Conservation (phyloP, 345 rosid species). For the Eucalyptus cloeziana region DNA sequence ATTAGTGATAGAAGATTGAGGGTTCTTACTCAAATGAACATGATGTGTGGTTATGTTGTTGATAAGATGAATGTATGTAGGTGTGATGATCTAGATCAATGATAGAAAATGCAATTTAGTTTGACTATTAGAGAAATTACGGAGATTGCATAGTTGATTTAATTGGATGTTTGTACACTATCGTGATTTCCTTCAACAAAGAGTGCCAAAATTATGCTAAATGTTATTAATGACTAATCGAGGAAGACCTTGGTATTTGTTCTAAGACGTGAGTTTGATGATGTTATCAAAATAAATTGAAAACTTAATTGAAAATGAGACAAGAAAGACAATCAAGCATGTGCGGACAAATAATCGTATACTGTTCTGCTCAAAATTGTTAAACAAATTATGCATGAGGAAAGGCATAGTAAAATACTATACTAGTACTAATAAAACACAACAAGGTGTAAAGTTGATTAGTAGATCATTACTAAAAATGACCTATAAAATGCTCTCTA, state of each 20-base stretch:
- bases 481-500: background rate
- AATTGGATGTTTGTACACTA: too few species aligned
- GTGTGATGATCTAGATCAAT: background rate
- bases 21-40: background rate
- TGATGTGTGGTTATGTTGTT: background rate
- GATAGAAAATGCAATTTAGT: background rate
- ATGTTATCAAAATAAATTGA: too few species aligned
- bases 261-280: background rate
- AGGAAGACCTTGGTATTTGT: too few species aligned
- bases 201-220: background rate
- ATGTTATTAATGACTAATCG: background rate
- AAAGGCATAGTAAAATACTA: background rate
- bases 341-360: background rate
- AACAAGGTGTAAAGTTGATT: background rate
- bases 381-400: background rate
- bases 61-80: background rate
- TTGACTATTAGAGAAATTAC: background rate
- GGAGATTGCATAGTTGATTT: background rate
- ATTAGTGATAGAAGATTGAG: background rate
- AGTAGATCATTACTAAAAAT: background rate
- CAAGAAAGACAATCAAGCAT: background rate
- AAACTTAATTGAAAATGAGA: background rate
- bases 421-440: too few species aligned
- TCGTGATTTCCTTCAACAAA: background rate
- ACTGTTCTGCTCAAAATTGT: background rate